These are phyloP conservation scores for Pisolithus microcarpus DNA, from an alignment of 768 basidiomycete species.

Conservation along the genomic window DNA sequence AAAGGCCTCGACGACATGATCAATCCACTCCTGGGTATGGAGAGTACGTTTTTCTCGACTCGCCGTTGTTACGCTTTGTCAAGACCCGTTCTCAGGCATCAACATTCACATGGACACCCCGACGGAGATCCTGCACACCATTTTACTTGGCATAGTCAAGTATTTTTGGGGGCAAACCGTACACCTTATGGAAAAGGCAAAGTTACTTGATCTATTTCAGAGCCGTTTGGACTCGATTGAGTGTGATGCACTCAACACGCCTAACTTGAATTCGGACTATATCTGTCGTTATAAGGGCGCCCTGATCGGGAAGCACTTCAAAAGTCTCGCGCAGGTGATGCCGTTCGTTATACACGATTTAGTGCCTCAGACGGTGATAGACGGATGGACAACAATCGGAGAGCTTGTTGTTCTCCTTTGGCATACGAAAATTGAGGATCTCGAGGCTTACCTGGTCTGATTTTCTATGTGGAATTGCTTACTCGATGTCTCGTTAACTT, in stretches of 20 bases:
- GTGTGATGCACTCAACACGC: slow-evolving; percentile 12
- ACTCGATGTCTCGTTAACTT: not conserved
- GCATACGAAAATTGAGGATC: not conserved
- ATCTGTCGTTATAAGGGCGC: slow-evolving; percentile 12
- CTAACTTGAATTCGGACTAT: slow-evolving; percentile 11
- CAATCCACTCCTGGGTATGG: too few species aligned
- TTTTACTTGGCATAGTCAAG: not conserved
- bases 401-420: not conserved
- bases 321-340: slow-evolving; percentile 22
- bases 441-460: not conserved
- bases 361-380: slow-evolving; percentile 4
- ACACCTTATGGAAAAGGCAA: slow-evolving; percentile 12
- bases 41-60: not conserved
- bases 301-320: slow-evolving; percentile 20
- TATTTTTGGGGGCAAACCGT: not conserved
- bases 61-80: too few species aligned
- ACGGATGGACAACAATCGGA: slow-evolving; percentile 1
- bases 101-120: not conserved
- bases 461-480: not conserved
- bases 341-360: slow-evolving; percentile 18
- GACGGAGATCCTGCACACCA: not conserved
- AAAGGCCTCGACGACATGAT: not conserved
- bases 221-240: slow-evolving; percentile 16
- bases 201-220: slow-evolving; percentile 14
- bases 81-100: not conserved